A percentile compares a stretch with the other conserved stretches of the same genome.
phyloP scores from a whole-genome alignment of 768 basidiomycete genomes.

The Suillus sp. region DNA sequence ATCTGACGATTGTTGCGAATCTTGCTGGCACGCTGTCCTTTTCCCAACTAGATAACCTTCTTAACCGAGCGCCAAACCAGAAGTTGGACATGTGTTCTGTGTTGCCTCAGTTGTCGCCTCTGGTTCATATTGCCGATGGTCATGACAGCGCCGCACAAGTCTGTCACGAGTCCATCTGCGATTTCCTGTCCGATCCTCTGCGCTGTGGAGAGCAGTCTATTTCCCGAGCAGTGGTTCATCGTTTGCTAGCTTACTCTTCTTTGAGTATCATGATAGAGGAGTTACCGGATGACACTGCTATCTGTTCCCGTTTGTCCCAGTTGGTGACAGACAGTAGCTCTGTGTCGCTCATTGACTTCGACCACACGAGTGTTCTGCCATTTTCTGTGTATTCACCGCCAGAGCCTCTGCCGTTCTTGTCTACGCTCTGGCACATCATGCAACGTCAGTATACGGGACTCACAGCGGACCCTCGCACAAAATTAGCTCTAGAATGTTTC shows the following conservation, averaged over 20 bases:
- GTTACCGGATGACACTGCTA: neutral
- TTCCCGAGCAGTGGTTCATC: neutral
- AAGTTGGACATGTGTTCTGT: neutral
- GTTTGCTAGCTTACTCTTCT: neutral
- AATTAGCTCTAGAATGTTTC: neutral
- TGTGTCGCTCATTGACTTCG: rapidly evolving
- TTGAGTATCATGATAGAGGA: neutral
- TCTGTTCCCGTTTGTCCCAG: neutral
- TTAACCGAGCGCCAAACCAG: neutral
- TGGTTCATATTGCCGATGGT: neutral
- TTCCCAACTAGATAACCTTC: neutral
- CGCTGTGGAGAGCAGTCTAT: neutral
- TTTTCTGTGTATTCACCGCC: neutral
- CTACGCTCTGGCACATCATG: neutral
- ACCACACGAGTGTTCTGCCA: neutral
- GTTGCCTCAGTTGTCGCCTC: neutral
- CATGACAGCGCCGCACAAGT: neutral
- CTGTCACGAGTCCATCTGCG: slow-evolving; percentile 3
- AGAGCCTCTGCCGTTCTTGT: neutral
- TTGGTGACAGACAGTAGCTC: no score
- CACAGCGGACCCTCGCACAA: neutral
- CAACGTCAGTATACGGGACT: neutral
- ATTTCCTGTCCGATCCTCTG: neutral
- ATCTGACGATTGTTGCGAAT: neutral
- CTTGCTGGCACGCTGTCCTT: neutral